Evolutionary conservation across 2,329 filamentous ascomycete genomes (phyloP).

Genomic region (Emmonsia crescens): DNA sequence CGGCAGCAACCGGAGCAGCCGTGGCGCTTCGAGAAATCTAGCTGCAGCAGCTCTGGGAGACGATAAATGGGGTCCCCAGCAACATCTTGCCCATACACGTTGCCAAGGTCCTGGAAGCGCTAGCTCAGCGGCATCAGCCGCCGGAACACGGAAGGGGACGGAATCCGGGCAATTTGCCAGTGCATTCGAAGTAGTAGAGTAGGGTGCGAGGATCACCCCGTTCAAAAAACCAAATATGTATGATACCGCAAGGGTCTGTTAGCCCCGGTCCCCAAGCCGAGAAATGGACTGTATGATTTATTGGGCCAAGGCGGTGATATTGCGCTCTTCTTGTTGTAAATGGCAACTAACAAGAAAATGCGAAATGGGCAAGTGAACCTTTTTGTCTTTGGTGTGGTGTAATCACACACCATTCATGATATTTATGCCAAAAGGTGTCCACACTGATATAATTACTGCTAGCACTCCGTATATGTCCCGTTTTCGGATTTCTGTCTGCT

Average conservation of each 20-base stretch:
- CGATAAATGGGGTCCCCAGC: conserved; percentile 1
- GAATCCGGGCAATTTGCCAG: background rate
- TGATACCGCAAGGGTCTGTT: background rate
- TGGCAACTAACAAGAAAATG: background rate
- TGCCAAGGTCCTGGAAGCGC: background rate
- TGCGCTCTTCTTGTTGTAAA: background rate
- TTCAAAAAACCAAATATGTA: background rate
- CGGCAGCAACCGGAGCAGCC: too few species aligned
- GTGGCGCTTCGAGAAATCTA: background rate
- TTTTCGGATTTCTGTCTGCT: too few species aligned
- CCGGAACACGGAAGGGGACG: background rate
- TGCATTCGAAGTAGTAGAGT: background rate
- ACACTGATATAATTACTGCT: background rate
- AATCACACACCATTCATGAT: too few species aligned
- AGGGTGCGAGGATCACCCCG: background rate
- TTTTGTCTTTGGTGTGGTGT: background rate
- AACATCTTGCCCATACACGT: background rate
- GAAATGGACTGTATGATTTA: background rate
- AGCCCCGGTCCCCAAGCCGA: background rate
- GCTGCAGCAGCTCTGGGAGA: background rate
- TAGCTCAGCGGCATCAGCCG: background rate
- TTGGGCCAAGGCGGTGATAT: background rate
- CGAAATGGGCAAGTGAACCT: background rate
- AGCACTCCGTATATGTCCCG: too few species aligned
- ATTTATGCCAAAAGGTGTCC: background rate